Evolutionary conservation across 768 basidiomycete genomes (phyloP).

Genomic region (Hypholoma sublateritium): DNA sequence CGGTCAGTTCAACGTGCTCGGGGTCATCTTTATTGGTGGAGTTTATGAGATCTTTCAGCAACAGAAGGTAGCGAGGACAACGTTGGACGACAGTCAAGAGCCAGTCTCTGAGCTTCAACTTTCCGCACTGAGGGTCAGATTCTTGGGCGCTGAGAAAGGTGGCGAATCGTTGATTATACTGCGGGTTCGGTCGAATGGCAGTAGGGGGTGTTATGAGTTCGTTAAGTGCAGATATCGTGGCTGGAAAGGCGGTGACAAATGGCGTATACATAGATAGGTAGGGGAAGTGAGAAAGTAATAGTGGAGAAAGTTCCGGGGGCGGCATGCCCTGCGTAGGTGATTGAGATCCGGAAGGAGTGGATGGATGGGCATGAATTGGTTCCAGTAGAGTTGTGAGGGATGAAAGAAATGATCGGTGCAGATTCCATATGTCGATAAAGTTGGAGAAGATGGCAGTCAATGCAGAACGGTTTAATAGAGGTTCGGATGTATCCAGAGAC

Average conservation of each 20-base stretch:
- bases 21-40: conserved; percentile 63
- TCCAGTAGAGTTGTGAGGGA: conserved; percentile 50
- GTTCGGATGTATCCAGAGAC: conserved; percentile 66
- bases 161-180: conserved; percentile 56
- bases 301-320: conserved; percentile 31
- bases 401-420: conserved; percentile 73
- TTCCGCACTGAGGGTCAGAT: conserved; percentile 66
- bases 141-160: conserved; percentile 66
- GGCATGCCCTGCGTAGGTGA: conserved; percentile 12
- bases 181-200: conserved; percentile 33
- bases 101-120: conserved; percentile 81
- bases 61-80: conserved; percentile 82
- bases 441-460: conserved; percentile 82
- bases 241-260: conserved; percentile 77
- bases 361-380: conserved; percentile 14
- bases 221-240: conserved; percentile 57
- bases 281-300: conserved; percentile 80
- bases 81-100: conserved; percentile 85
- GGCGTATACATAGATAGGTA: conserved; percentile 87
- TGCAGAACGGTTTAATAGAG: conserved; percentile 66
- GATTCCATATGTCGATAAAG: conserved; percentile 90
- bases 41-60: conserved; percentile 79
- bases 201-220: conserved; percentile 49
- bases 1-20: conserved; percentile 63
- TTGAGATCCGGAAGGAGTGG: conserved; percentile 4